phyloP scores from a whole-genome alignment of 306 rosid species.

The Cotoneaster glaucophyllus region DNA sequence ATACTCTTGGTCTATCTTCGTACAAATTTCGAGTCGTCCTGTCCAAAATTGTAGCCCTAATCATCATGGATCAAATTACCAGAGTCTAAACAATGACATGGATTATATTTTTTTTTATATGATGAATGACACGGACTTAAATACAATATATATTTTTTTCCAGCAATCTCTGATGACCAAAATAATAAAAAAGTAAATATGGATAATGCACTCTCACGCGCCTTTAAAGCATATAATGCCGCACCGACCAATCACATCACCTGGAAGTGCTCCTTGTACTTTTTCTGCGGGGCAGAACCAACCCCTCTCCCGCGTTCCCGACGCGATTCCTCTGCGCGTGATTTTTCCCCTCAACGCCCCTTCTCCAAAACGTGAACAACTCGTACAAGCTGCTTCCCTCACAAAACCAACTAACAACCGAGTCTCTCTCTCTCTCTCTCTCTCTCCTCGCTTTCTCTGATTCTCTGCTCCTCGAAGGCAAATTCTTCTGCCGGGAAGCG shows the following conservation, averaged over 20 bases:
- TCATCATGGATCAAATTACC: not conserved
- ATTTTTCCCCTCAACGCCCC: not conserved
- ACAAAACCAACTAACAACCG: conserved; percentile 38
- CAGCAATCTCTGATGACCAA: too few species aligned
- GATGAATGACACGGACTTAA: conserved; percentile 20
- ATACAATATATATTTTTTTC: too few species aligned
- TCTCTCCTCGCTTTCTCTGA: conserved; percentile 23
- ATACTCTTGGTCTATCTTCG: too few species aligned
- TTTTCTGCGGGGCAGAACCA: conserved; percentile 34
- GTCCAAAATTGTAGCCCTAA: not conserved
- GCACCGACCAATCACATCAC: conserved; percentile 25
- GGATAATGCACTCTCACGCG: conserved; percentile 21
- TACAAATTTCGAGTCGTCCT: too few species aligned
- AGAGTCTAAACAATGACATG: not conserved
- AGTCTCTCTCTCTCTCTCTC: conserved; percentile 26
- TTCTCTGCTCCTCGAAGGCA: conserved; percentile 35
- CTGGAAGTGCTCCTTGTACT: conserved; percentile 28
- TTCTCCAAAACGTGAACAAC: conserved; percentile 38
- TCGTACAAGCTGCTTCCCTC: conserved; percentile 34
- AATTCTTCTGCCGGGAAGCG: conserved; percentile 31
- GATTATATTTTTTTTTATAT: not conserved
- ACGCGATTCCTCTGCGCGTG: conserved; percentile 41
- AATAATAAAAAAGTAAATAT: too few species aligned
- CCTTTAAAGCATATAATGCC: not conserved
- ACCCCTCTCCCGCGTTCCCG: not conserved